A percentile compares a stretch with the other conserved stretches of the same genome.
Evolutionary conservation across 345 rosid genomes (phyloP).

Genomic region (Anacardium occidentale): DNA sequence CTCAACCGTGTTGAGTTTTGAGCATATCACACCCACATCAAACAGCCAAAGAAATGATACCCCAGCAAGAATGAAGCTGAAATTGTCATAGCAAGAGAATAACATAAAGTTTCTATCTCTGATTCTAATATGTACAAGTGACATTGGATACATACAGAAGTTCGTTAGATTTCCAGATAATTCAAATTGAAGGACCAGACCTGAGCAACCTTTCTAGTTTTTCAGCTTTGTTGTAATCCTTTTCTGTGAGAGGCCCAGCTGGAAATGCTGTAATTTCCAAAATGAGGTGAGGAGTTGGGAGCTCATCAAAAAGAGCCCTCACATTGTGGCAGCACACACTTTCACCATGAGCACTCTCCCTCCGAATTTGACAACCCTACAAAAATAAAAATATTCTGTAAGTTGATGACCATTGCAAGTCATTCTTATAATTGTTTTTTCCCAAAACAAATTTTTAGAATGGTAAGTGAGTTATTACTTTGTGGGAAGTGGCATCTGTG

Average conservation of each 20-base stretch:
- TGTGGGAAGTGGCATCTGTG: conserved; percentile 82
- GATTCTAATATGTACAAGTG: conserved; percentile 45
- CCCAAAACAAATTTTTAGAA: not conserved
- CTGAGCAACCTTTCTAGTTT: conserved; percentile 83
- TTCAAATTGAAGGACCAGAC: conserved; percentile 67
- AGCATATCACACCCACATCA: not conserved
- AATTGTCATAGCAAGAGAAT: not conserved
- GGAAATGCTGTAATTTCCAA: conserved; percentile 90
- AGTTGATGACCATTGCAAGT: not conserved
- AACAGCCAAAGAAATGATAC: not conserved
- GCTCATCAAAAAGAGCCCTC: conserved; percentile 92
- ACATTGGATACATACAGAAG: conserved; percentile 20
- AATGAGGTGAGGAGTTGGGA: conserved; percentile 82
- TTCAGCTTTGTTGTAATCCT: conserved; percentile 88
- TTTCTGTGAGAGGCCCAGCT: conserved; percentile 73
- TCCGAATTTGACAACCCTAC: conserved; percentile 93
- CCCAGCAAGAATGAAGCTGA: not conserved
- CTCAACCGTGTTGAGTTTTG: not conserved
- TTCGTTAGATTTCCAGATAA: not conserved
- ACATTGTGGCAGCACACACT: conserved; percentile 97
- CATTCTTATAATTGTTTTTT: not conserved
- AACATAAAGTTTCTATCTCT: conserved; percentile 10
- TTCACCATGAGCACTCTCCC: conserved; percentile 95
- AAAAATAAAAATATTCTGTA: not conserved
- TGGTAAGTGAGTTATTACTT: conserved; percentile 42